These are phyloP conservation scores for Dicorynia guianensis DNA, from an alignment of 306 rosid species.

Conservation along the genomic window DNA sequence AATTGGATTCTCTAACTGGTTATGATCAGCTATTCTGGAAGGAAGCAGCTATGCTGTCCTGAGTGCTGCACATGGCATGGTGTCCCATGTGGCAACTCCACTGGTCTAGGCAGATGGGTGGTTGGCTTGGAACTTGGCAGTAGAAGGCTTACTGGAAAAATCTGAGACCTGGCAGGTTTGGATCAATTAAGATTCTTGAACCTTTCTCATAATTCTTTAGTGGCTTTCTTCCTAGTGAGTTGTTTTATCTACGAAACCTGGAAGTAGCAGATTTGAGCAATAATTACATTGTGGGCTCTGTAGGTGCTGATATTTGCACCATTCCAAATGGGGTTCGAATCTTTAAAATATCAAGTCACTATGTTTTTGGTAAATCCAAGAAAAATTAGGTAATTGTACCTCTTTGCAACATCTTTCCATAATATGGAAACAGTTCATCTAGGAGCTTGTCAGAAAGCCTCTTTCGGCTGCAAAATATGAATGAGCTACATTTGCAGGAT, in stretches of 20 bases:
- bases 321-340: no score
- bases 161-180: conserved; percentile 39
- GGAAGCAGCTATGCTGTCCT: conserved; percentile 10
- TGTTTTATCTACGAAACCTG: conserved; percentile 39
- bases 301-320: conserved; percentile 12
- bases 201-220: conserved; percentile 37
- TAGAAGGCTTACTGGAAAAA: conserved; percentile 30
- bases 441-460: conserved; percentile 36
- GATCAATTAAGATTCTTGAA: conserved; percentile 44
- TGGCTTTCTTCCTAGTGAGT: conserved; percentile 34
- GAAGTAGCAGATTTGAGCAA: conserved; percentile 38
- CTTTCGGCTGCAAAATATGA: conserved; percentile 37
- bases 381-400: conserved; percentile 35
- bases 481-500: conserved; percentile 12
- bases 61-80: conserved; percentile 45
- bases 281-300: conserved; percentile 30
- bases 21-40: conserved; percentile 21
- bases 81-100: conserved; percentile 34
- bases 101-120: conserved; percentile 24
- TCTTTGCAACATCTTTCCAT: conserved; percentile 30
- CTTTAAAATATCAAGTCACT: conserved; percentile 32
- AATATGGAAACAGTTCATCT: conserved; percentile 34
- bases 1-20: conserved; percentile 37
- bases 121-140: conserved; percentile 38
- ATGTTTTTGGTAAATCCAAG: conserved; percentile 34